Percentiles rank a stretch among this genome's conserved stretches.
phyloP scores from a whole-genome alignment of 2,329 filamentous ascomycete genomes.

The Aureobasidium sp. region DNA sequence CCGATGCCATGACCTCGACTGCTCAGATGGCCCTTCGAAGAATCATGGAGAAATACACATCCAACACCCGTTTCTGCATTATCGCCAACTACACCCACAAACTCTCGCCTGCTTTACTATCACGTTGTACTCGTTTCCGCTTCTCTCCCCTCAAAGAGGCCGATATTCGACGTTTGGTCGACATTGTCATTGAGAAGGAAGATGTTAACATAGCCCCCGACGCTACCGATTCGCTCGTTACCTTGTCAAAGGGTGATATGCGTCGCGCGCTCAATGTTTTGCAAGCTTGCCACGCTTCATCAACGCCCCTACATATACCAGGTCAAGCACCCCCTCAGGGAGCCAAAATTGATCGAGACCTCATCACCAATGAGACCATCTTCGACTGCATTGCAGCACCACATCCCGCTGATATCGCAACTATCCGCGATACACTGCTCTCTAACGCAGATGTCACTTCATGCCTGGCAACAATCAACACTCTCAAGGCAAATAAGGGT shows the following conservation, averaged over 20 bases:
- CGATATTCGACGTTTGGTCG: slow-evolving; percentile 79
- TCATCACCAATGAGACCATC: slow-evolving; percentile 85
- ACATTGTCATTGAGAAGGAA: slow-evolving; percentile 85
- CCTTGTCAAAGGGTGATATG: slow-evolving; percentile 92
- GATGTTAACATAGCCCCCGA: slow-evolving; percentile 73
- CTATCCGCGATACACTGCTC: slow-evolving; percentile 77
- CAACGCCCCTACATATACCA: slow-evolving; percentile 50
- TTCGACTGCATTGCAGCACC: slow-evolving; percentile 97
- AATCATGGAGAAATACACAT: slow-evolving; percentile 99
- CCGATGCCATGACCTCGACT: slow-evolving; percentile 99
- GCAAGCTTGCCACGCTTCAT: slow-evolving; percentile 92
- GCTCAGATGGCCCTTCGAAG: slow-evolving; percentile 94
- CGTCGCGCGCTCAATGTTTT: slow-evolving; percentile 87
- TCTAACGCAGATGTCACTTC: slow-evolving; percentile 81
- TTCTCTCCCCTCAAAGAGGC: slow-evolving; percentile 87
- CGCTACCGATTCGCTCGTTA: slow-evolving; percentile 76
- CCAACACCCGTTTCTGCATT: slow-evolving; percentile 95
- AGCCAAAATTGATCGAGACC: slow-evolving; percentile 65
- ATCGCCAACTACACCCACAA: slow-evolving; percentile 99
- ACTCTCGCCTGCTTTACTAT: slow-evolving; percentile 83
- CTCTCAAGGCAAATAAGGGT: slow-evolving; percentile 76
- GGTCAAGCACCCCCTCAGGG: slow-evolving; percentile 40
- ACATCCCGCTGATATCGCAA: slow-evolving; percentile 77
- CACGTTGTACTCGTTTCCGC: slow-evolving; percentile 86
- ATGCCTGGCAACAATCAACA: slow-evolving; percentile 80